Evolutionary conservation across 2,329 filamentous ascomycete genomes (phyloP).

Genomic region (Calonectria multiphialidica): DNA sequence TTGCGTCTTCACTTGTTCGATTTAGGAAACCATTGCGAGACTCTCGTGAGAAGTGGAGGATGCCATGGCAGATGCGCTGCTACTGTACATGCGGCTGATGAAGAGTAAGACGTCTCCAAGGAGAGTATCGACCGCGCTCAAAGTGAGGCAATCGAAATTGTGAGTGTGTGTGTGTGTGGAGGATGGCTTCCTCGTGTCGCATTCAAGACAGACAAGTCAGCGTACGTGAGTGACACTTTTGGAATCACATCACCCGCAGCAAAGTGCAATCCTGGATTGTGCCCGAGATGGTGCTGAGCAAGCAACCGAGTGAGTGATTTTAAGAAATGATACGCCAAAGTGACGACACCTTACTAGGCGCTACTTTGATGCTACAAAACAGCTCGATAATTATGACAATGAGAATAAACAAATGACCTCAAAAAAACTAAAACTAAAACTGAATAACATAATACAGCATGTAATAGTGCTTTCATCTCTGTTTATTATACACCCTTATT

Average conservation of each 20-base stretch:
- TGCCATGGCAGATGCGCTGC: not conserved
- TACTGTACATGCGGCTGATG: not conserved
- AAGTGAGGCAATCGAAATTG: not conserved
- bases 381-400: too few relatives aligned
- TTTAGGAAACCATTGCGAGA: not conserved
- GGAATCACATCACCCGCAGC: not conserved
- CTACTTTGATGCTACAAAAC: too few relatives aligned
- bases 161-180: not conserved
- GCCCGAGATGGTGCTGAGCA: not conserved
- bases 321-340: too few relatives aligned
- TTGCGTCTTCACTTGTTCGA: not conserved
- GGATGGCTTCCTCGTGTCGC: not conserved
- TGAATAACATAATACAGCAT: too few relatives aligned
- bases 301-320: too few relatives aligned
- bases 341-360: too few relatives aligned
- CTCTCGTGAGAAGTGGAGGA: not conserved
- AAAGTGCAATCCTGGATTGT: not conserved
- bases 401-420: too few relatives aligned
- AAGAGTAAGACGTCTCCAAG: not conserved
- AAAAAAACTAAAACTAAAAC: too few relatives aligned
- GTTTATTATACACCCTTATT: too few relatives aligned
- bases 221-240: not conserved
- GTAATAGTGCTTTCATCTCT: too few relatives aligned
- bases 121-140: not conserved
- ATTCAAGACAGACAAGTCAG: not conserved